Percentiles rank a stretch among this genome's conserved stretches.
Conservation (phyloP, 192 early-diverging fungal genomes). For the Phlyctochytrium planicorne region DNA sequence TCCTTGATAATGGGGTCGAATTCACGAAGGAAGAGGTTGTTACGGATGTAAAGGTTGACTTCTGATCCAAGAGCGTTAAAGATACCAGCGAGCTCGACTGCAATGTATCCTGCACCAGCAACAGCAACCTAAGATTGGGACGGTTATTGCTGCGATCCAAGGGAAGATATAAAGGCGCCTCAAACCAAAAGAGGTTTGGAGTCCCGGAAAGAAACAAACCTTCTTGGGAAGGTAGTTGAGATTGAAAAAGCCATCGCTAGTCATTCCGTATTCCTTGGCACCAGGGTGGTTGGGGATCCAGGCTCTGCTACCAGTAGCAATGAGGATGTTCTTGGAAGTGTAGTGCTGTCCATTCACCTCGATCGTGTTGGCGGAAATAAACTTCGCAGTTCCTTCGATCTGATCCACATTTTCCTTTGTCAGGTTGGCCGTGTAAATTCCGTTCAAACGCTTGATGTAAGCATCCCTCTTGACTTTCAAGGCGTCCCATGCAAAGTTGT, state of each 20-base stretch:
- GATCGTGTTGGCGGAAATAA: conserved; percentile 73
- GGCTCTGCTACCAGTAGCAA: conserved; percentile 73
- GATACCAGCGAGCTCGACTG: conserved; percentile 92
- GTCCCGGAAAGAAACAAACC: conserved; percentile 47
- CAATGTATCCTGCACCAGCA: conserved; percentile 84
- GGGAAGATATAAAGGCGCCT: no score
- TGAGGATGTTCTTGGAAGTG: conserved; percentile 77
- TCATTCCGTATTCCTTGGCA: conserved; percentile 77
- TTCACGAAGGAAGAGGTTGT: conserved; percentile 76
- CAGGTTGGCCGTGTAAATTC: conserved; percentile 93
- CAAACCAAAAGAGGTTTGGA: conserved; percentile 7
- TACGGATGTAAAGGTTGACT: conserved; percentile 82
- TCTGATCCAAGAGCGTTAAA: conserved; percentile 85
- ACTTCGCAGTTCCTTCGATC: conserved; percentile 81
- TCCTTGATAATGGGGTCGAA: conserved; percentile 83
- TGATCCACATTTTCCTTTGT: conserved; percentile 82
- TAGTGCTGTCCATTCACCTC: conserved; percentile 52
- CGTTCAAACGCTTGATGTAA: conserved; percentile 94
- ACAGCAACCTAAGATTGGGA: conserved; percentile 33
- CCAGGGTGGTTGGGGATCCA: conserved; percentile 80
- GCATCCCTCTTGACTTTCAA: conserved; percentile 93
- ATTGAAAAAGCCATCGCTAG: conserved; percentile 95
- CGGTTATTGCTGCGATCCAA: no score
- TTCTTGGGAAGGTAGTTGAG: conserved; percentile 87
- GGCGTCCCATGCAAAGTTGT: conserved; percentile 72